Evolutionary conservation across 371 early-diverging fungal species (phyloP).

Genomic region (Rhizopus stolonifer): DNA sequence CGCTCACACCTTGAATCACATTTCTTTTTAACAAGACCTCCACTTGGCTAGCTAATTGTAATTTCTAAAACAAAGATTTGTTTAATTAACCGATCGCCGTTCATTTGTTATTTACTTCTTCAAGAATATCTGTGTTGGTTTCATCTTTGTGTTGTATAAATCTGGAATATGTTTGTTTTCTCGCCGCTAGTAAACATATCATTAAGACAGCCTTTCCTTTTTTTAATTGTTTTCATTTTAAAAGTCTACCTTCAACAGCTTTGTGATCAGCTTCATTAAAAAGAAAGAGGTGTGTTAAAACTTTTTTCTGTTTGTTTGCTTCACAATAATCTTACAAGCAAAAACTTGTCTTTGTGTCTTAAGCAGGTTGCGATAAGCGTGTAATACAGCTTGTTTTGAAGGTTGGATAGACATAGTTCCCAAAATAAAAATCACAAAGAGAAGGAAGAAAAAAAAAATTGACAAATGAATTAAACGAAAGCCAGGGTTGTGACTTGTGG

Average conservation of each 20-base stretch:
- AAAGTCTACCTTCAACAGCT: constrained; percentile 42
- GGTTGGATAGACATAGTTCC: constrained; percentile 12
- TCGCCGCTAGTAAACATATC: constrained; percentile 36
- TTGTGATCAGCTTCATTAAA: constrained; percentile 29
- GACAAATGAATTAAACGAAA: background rate
- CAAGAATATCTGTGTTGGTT: constrained; percentile 41
- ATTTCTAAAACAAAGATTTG: constrained; percentile 24
- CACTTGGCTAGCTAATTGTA: constrained; percentile 40
- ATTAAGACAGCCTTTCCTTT: too few species aligned
- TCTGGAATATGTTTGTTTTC: constrained; percentile 39
- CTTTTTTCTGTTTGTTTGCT: background rate
- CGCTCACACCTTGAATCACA: constrained; percentile 41
- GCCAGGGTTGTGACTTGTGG: constrained; percentile 1
- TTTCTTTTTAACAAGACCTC: constrained; percentile 36
- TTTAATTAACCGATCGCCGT: background rate
- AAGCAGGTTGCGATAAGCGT: constrained; percentile 43
- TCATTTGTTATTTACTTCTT: constrained; percentile 29
- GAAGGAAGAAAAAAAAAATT: constrained; percentile 2
- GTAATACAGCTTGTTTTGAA: constrained; percentile 40
- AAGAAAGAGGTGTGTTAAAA: background rate
- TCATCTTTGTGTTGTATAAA: constrained; percentile 49
- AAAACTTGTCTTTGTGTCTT: constrained; percentile 46
- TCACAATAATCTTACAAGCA: constrained; percentile 24
- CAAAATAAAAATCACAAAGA: background rate
- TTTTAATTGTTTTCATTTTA: too few species aligned